Base-by-base conservation (phyloP, 192 early-diverging fungal species). In the Endogone sp. region DNA sequence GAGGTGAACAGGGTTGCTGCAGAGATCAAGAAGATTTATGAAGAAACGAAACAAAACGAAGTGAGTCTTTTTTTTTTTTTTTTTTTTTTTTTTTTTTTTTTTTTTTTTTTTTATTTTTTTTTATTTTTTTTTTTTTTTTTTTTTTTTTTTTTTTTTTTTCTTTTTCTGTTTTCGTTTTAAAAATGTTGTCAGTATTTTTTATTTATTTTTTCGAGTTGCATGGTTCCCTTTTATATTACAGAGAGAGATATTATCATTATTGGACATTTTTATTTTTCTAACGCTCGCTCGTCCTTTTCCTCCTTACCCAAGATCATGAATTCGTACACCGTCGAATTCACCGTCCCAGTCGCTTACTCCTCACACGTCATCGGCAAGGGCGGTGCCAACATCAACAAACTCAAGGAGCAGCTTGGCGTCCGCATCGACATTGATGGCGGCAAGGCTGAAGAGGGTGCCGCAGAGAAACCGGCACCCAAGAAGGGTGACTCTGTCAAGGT, bases 301-400 rank as follows among this genome's bases (percentile, higher is more conserved):
- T 49, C 37, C 16, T 49, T 16, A 6, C 6, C 37, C 37, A 6
- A 82, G 78, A 73, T 84, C 25, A 77, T 82, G 75, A 91, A 91
- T 72, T 86, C 93, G 62, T 87, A 90, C 68, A 80, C 84, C 21
- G 74, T 82, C 44, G 89, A 90, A 57, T 79, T 98, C 58, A 73
- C 81, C 13, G 88, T 98, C 27, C 92, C 95, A 30, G 81, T 85
- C 25, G 74, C 69, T 61, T 83, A 78, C 67, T 87, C 82, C 69
- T 82, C 85, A 27, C 92, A 87, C 73, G 82, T 99, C 26, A 94
- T 98, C 69, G 97, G 97, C n/a, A 93, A 93, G 71, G 89, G 88
- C 27, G 95, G 95, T 70, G 89, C 88, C 67, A 85, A 87, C 67
- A 85, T 99, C 62, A 91, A 87, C 71, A 86, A 88, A 59, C 68